These are phyloP conservation scores for Acer negundo DNA, from an alignment of 345 rosid genomes.

Conservation along the genomic window DNA sequence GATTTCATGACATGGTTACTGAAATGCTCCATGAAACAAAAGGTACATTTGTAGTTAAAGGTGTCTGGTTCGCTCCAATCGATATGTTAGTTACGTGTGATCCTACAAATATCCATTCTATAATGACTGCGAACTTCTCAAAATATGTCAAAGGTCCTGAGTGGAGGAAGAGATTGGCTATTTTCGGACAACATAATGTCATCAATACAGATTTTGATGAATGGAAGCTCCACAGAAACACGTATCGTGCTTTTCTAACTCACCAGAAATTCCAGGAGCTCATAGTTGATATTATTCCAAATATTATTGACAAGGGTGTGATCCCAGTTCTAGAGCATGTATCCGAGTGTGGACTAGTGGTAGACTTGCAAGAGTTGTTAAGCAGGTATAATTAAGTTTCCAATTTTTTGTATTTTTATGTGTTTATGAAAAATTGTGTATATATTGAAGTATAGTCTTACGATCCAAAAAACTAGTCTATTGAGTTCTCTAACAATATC, in stretches of 20 bases:
- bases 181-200: background rate
- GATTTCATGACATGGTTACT: slow-evolving; percentile 3
- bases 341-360: background rate
- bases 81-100: slow-evolving; percentile 11
- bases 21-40: background rate
- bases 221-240: background rate
- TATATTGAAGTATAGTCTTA: too few relatives aligned
- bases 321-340: slow-evolving; percentile 19
- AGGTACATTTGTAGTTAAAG: slow-evolving; percentile 6
- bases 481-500: too few relatives aligned
- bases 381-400: too few relatives aligned
- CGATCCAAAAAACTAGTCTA: too few relatives aligned
- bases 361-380: slow-evolving; percentile 22
- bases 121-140: slow-evolving; percentile 26
- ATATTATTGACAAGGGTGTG: slow-evolving; percentile 14
- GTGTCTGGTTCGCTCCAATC: slow-evolving; percentile 10
- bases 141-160: background rate
- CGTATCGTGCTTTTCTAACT: slow-evolving; percentile 8
- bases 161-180: background rate
- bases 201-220: background rate
- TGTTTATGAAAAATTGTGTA: too few relatives aligned
- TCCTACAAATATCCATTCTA: slow-evolving; percentile 19
- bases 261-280: slow-evolving; percentile 3
- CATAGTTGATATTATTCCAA: background rate
- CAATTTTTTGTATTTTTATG: too few relatives aligned